Percentiles rank a stretch among this genome's conserved stretches.
Conservation (phyloP, 2,329 filamentous ascomycete species). For the Fusarium sp. region DNA sequence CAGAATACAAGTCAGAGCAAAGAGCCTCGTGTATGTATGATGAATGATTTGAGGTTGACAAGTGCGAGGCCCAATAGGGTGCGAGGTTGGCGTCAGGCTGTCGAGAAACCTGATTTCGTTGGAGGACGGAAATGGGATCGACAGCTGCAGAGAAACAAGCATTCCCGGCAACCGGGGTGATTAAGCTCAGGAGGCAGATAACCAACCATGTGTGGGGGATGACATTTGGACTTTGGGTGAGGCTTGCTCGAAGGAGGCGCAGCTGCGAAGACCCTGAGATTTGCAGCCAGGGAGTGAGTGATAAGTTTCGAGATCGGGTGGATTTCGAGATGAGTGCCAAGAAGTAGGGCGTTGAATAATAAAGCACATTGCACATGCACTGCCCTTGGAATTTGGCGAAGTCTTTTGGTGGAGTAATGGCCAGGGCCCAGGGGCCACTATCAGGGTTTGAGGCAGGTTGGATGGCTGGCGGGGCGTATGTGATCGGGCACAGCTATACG, state of each 20-base stretch:
- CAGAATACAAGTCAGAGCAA: neutral
- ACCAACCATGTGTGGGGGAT: slow-evolving; percentile 31
- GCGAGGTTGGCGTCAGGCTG: slow-evolving; percentile 6
- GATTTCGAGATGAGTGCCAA: slow-evolving; percentile 32
- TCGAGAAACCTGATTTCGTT: slow-evolving; percentile 7
- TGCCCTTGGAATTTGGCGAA: slow-evolving; percentile 11
- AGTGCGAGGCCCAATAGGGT: slow-evolving; percentile 11
- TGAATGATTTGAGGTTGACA: slow-evolving; percentile 4
- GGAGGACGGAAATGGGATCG: slow-evolving; percentile 2
- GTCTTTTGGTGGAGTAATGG: neutral
- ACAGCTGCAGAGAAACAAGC: slow-evolving; percentile 3
- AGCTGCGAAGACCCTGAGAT: slow-evolving; percentile 33
- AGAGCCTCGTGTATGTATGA: too few relatives aligned
- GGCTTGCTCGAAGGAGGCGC: slow-evolving; percentile 30
- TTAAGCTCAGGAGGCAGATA: slow-evolving; percentile 2
- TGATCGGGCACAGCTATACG: too few relatives aligned
- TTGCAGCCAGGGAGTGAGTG: slow-evolving; percentile 20
- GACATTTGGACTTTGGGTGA: slow-evolving; percentile 26
- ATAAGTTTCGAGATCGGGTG: neutral
- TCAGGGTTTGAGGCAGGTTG: too few relatives aligned
- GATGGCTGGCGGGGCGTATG: too few relatives aligned
- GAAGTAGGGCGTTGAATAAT: slow-evolving; percentile 8
- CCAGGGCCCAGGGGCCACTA: neutral
- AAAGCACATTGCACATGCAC: neutral
- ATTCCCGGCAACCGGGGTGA: slow-evolving; percentile 15